Evolutionary conservation across 2,329 filamentous ascomycete genomes (phyloP).

Genomic region (Cladosporium sp.): DNA sequence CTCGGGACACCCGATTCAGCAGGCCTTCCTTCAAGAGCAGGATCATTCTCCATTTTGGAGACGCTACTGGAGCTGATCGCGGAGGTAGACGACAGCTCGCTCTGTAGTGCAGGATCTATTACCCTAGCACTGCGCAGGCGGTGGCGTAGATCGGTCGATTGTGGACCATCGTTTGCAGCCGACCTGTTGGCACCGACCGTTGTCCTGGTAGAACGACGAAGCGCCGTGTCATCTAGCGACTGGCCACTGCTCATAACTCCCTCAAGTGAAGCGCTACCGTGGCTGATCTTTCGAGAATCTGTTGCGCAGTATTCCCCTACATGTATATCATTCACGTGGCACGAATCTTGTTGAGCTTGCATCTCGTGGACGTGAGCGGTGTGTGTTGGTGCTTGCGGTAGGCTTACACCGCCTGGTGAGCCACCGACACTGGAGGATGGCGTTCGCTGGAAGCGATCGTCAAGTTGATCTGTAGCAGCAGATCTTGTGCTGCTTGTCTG

Average conservation of each 20-base stretch:
- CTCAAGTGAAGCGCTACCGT: background rate
- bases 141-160: background rate
- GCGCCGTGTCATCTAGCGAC: background rate
- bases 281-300: background rate
- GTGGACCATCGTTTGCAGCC: background rate
- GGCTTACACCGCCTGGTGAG: conserved; percentile 12
- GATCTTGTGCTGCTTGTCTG: background rate
- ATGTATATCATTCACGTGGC: background rate
- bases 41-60: conserved; percentile 1
- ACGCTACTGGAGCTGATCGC: conserved; percentile 19
- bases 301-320: too few relatives aligned
- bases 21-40: conserved; percentile 11
- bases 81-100: conserved; percentile 24
- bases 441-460: too few relatives aligned
- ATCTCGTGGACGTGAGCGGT: conserved; percentile 19
- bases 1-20: background rate
- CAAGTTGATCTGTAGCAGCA: too few relatives aligned
- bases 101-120: conserved; percentile 3
- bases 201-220: background rate
- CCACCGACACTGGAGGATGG: too few relatives aligned
- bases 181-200: background rate
- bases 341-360: background rate
- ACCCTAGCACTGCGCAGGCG: conserved; percentile 4
- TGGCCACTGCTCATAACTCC: background rate
- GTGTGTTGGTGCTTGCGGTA: conserved; percentile 18